These are phyloP conservation scores for Vanrija sp. DNA, from an alignment of 1,284 basidiomycete species.

Conservation along the genomic window DNA sequence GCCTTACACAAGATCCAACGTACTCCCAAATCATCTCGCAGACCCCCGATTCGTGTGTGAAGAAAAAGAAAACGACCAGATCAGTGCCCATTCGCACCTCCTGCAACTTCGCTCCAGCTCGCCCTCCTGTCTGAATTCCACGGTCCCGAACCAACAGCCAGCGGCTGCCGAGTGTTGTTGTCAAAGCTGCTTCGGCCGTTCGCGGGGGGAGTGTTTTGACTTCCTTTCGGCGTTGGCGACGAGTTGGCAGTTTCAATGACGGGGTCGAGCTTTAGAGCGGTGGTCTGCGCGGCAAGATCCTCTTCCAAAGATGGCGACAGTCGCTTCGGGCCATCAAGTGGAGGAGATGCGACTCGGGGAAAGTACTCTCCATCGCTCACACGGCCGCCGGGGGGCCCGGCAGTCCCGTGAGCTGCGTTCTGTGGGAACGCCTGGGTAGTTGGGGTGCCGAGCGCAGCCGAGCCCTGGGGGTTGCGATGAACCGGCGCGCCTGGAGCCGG, in stretches of 20 bases:
- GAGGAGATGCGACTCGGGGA: constrained; percentile 15
- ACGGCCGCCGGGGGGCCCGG: constrained; percentile 21
- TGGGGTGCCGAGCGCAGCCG: constrained; percentile 41
- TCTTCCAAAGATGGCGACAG: constrained; percentile 19
- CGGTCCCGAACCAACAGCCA: constrained; percentile 2
- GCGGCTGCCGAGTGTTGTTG: constrained; percentile 13
- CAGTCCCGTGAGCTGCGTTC: constrained; percentile 21
- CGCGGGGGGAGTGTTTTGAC: not conserved
- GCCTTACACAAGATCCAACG: not conserved
- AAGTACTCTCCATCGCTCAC: constrained; percentile 32
- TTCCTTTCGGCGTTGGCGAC: constrained; percentile 1
- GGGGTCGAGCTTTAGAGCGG: not conserved
- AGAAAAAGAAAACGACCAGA: too few species aligned
- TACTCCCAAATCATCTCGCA: too few species aligned
- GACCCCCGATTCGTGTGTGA: too few species aligned
- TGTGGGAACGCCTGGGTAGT: constrained; percentile 41
- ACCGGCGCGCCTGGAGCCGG: constrained; percentile 50
- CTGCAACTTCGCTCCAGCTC: constrained; percentile 32
- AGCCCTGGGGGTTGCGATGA: constrained; percentile 21
- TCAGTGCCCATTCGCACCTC: not conserved
- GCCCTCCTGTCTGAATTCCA: constrained; percentile 31
- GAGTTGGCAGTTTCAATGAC: not conserved
- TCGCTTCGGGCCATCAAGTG: constrained; percentile 28
- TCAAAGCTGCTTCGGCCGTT: constrained; percentile 26
- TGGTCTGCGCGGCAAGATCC: not conserved